phyloP scores from a whole-genome alignment of 1,284 basidiomycete genomes.

The Ustilago cynodontis region DNA sequence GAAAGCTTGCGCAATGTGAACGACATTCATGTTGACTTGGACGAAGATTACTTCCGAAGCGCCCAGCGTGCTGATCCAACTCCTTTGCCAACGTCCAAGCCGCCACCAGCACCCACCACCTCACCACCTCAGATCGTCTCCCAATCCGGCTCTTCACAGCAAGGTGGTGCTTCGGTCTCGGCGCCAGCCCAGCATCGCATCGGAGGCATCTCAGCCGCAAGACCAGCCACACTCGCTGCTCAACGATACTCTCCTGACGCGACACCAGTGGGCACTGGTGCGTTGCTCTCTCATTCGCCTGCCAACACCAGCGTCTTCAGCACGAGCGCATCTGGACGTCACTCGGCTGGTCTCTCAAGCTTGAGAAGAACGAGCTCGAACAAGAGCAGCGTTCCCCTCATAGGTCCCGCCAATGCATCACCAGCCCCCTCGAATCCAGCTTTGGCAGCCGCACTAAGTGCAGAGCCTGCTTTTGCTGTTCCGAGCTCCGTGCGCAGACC shows the following conservation, averaged over 20 bases:
- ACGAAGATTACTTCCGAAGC: constrained; percentile 59
- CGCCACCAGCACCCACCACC: background rate
- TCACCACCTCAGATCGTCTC: background rate
- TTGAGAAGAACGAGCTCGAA: constrained; percentile 46
- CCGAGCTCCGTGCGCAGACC: constrained; percentile 39
- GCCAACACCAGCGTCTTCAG: constrained; percentile 55
- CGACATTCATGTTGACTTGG: constrained; percentile 48
- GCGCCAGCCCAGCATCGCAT: constrained; percentile 29
- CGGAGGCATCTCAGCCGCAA: constrained; percentile 42
- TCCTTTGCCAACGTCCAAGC: background rate
- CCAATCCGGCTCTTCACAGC: background rate
- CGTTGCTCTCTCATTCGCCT: constrained; percentile 35
- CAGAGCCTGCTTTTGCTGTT: constrained; percentile 54
- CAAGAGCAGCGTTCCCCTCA: constrained; percentile 29
- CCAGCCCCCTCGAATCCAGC: constrained; percentile 46
- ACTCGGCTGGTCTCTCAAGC: constrained; percentile 59
- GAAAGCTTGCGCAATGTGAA: constrained; percentile 23
- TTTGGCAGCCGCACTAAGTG: constrained; percentile 44
- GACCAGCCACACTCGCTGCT: constrained; percentile 27
- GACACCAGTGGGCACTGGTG: constrained; percentile 7
- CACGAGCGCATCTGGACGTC: constrained; percentile 43
- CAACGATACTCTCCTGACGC: constrained; percentile 22
- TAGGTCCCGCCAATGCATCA: constrained; percentile 16
- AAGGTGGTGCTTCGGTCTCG: background rate
- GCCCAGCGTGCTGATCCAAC: background rate